A percentile compares a stretch with the other conserved stretches of the same genome.
These are phyloP conservation scores for Neotropicomus parvogracilis DNA, from an alignment of 1,284 basidiomycete genomes.

Conservation along the genomic window DNA sequence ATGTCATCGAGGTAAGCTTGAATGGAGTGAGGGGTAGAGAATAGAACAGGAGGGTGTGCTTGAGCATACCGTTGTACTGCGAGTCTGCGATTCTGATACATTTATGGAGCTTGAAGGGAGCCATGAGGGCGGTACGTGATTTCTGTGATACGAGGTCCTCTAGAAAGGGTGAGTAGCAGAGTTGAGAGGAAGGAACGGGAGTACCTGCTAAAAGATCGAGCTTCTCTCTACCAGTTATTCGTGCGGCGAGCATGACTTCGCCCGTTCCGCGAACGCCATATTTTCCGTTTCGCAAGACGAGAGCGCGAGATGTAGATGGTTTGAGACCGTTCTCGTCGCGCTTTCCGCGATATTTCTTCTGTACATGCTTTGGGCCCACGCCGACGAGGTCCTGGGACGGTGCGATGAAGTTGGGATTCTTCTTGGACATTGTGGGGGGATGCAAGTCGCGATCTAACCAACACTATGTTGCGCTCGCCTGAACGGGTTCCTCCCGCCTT, in stretches of 20 bases:
- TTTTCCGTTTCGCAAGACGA: slow-evolving; percentile 70
- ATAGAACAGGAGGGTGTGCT: not conserved
- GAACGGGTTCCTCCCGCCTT: too few species aligned
- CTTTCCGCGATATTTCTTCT: slow-evolving; percentile 37
- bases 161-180: slow-evolving; percentile 29
- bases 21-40: slow-evolving; percentile 9
- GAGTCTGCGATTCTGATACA: slow-evolving; percentile 65
- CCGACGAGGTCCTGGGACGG: slow-evolving; percentile 44
- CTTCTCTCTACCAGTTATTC: slow-evolving; percentile 71
- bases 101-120: slow-evolving; percentile 60
- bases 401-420: slow-evolving; percentile 23
- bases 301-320: slow-evolving; percentile 65
- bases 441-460: not conserved
- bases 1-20: slow-evolving; percentile 67
- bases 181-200: slow-evolving; percentile 3
- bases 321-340: slow-evolving; percentile 49
- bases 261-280: slow-evolving; percentile 66
- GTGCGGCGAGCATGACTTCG: slow-evolving; percentile 53
- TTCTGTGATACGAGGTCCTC: slow-evolving; percentile 61
- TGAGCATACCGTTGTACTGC: slow-evolving; percentile 56
- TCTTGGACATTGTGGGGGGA: slow-evolving; percentile 29
- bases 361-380: slow-evolving; percentile 51
- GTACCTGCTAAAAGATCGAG: slow-evolving; percentile 70
- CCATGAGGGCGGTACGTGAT: slow-evolving; percentile 53
- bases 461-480: too few species aligned